Evolutionary conservation across 2,329 filamentous ascomycete genomes (phyloP), one percentile per base, ranked within the genome.

Genomic region (Erysiphe pulchra): DNA sequence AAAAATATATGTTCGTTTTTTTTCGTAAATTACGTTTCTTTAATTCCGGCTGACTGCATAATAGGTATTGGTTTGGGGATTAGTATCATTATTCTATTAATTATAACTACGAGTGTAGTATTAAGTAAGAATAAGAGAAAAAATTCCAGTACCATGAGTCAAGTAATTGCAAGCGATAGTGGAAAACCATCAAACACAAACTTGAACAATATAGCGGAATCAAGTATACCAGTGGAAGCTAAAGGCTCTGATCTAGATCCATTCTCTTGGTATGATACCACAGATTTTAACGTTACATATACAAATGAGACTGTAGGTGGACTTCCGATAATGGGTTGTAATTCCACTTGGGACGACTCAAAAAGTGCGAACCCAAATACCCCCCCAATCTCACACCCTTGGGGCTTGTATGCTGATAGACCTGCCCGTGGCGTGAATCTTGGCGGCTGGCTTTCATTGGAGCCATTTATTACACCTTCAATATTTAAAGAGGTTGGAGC

Each of bases 401-500:
- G 86, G 70, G 75, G 75, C 8, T 65, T 77, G 2, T 98, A 95
- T 54, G 71, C 75, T 2, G 73, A 72, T 17, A 75, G 69, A 46
- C 85, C 85, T 1, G 83, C 92, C 28, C 75, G 87, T 3, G 90
- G 90, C 1, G 82, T 95, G 38, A 95, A 93, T 55, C 60, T 95
- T 1, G 90, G 90, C 45, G 90, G 90, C 13, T 98, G 90, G 90
- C 71, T 98, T 2, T 81, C 79, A 4, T 64, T 95, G 13, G 90
- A 95, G 56, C 90, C 90, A 0, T 94, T 92, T 60, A 95, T 98
- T 58, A 87, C 82, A 4, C 87, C 90, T 0, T 94, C 86, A 0
- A 69, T 93, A 28, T 98, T 95, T 62, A 63, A 73, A 49, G 82
- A 78, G 57, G 64, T 65, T 34, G 64, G 73, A 7, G 33, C 38